Evolutionary conservation across 495 filamentous ascomycete species (phyloP), one percentile per base, ranked within the genome.

Genomic region (Trypethelium eluteriae): DNA sequence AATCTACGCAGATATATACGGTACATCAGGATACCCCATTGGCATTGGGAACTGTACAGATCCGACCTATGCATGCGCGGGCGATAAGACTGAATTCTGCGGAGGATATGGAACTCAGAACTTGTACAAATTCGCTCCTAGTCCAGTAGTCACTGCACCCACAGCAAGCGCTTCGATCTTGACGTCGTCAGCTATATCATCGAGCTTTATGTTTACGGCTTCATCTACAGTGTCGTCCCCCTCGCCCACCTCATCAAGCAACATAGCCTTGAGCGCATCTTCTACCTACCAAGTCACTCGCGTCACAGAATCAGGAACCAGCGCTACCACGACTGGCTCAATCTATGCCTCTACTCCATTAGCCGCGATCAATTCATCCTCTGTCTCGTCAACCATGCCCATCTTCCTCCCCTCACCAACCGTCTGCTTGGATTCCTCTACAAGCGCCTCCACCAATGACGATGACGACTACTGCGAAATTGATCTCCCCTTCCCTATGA

Each of bases 391-490:
- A 9, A 39, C 32, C 50, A 1, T 25, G 2, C 65, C 65, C 63
- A 65, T 70, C 44, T 49, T 65, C 57, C 64, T 71, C 12, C 7
- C 67, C 62, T 66, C 67, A 12, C 67, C 67, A 16, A 72, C 68
- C 3, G 36, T 68, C 16, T 69, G 67, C 65, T 25, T 72, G 53
- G 70, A 66, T 36, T 68, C 69, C 46, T 65, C 63, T 5, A 7
- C 67, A 14, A 32, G 39, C 53, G 5, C 53, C 53, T 59, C 53
- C 44, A 38, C 62, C 12, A 61, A 71, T 44, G 62, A 72, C 64
- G 70, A 72, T 62, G 70, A 72, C 57, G 65, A 53, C 64, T 72
- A 68, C 62, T 66, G 66, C 64, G 35, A 39, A 34, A 70, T 72
- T 38, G 46, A 64, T 32, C 70, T 72, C 35, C 66, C 66, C 38